phyloP scores from a whole-genome alignment of 169 alveolate species.

The Plasmodium coatneyi region DNA sequence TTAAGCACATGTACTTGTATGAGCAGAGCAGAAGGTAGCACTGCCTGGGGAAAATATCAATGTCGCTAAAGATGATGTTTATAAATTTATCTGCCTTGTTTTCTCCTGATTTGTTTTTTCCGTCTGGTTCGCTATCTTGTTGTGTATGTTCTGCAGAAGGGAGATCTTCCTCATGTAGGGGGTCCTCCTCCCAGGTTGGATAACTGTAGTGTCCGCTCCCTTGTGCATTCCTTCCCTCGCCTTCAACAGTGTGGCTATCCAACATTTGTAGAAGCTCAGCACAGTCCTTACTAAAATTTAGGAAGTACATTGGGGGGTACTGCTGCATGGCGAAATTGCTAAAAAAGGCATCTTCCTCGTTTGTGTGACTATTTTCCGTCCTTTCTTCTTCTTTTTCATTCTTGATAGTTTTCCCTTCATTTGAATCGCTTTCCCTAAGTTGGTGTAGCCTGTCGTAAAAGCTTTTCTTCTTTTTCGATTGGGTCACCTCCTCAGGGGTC shows the following conservation, averaged over 20 bases:
- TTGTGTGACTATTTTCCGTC: not conserved
- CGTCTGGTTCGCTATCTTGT: slow-evolving; percentile 1
- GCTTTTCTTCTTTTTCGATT: slow-evolving; percentile 18
- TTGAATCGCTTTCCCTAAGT: not conserved
- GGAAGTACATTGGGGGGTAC: slow-evolving; percentile 40
- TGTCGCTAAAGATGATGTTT: slow-evolving; percentile 84
- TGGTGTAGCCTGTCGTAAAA: slow-evolving; percentile 40
- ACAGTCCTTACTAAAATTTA: slow-evolving; percentile 56
- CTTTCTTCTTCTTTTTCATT: not conserved
- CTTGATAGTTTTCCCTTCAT: not conserved
- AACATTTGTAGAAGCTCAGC: slow-evolving; percentile 1
- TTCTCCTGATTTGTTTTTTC: not conserved
- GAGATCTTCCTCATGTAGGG: not conserved
- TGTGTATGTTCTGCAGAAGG: not conserved
- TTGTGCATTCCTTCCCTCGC: not conserved
- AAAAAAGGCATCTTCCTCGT: slow-evolving; percentile 6
- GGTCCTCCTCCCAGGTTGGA: not conserved
- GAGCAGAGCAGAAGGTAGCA: slow-evolving; percentile 86
- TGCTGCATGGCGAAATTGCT: slow-evolving; percentile 25
- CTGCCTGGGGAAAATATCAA: slow-evolving; percentile 87
- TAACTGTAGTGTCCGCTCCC: not conserved
- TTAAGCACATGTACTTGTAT: slow-evolving; percentile 84
- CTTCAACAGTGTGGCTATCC: not conserved
- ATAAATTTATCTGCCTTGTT: slow-evolving; percentile 72
- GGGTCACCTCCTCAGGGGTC: not conserved